phyloP scores from a whole-genome alignment of 192 early-diverging fungal species.

The Podochytrium sp. region DNA sequence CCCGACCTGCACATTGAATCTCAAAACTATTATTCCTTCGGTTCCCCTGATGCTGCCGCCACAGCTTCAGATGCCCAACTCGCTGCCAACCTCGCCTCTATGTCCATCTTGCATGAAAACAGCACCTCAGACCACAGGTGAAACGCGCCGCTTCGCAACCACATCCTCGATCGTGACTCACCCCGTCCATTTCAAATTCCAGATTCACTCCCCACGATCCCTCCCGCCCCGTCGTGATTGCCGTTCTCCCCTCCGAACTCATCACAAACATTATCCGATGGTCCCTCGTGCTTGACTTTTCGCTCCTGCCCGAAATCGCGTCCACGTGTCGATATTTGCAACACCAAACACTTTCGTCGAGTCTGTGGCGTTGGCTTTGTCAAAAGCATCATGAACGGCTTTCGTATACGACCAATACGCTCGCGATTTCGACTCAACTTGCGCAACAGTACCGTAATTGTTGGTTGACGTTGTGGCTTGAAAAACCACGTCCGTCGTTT shows the following conservation, averaged over 20 bases:
- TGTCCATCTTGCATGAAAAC: too few relatives aligned
- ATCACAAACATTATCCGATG: constrained; percentile 13
- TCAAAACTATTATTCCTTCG: constrained; percentile 16
- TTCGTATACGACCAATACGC: background rate
- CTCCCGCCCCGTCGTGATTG: background rate
- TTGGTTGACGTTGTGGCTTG: constrained; percentile 27
- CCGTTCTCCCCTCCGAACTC: constrained; percentile 21
- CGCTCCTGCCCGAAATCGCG: constrained; percentile 13
- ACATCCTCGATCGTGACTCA: too few relatives aligned
- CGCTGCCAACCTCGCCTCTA: background rate
- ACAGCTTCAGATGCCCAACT: background rate
- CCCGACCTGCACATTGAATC: background rate
- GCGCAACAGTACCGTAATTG: constrained; percentile 1
- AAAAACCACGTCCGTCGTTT: constrained; percentile 20
- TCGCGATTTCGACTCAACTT: background rate
- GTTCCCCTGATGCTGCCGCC: background rate
- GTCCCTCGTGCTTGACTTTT: constrained; percentile 20
- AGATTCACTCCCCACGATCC: constrained; percentile 22
- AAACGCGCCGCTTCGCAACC: too few relatives aligned
- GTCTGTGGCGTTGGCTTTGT: constrained; percentile 21
- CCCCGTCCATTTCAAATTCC: too few relatives aligned
- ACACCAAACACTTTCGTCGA: background rate
- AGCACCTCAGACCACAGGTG: too few relatives aligned
- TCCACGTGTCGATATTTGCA: constrained; percentile 20
- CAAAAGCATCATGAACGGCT: background rate